Evolutionary conservation across 2,329 filamentous ascomycete species (phyloP).

Genomic region (Fusarium sp.): DNA sequence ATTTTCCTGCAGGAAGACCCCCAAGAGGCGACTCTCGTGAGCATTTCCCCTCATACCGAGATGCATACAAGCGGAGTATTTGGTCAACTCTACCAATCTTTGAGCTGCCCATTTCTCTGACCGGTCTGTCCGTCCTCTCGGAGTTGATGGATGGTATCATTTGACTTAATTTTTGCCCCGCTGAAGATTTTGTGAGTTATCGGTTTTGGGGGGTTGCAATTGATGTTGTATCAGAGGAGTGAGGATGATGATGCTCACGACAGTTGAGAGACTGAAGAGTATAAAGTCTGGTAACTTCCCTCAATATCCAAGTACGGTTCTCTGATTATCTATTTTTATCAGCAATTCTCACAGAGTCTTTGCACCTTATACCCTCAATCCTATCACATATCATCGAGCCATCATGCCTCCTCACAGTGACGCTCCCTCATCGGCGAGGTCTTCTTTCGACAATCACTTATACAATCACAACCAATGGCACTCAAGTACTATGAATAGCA

Average conservation of each 20-base stretch:
- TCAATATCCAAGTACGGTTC: too few relatives aligned
- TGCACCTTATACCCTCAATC: neutral
- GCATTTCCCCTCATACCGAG: slow-evolving; percentile 20
- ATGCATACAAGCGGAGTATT: slow-evolving; percentile 37
- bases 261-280: neutral
- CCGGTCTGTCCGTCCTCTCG: slow-evolving; percentile 23
- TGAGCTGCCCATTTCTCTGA: slow-evolving; percentile 25
- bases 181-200: slow-evolving; percentile 12
- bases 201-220: slow-evolving; percentile 4
- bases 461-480: slow-evolving; percentile 51
- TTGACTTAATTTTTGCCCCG: slow-evolving; percentile 28
- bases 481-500: slow-evolving; percentile 28
- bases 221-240: slow-evolving; percentile 3
- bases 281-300: slow-evolving; percentile 8
- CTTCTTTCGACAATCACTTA: slow-evolving; percentile 23
- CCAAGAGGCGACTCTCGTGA: slow-evolving; percentile 32
- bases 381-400: neutral
- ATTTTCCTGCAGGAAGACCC: slow-evolving; percentile 35
- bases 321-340: neutral
- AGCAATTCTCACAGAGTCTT: neutral
- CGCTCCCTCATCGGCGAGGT: slow-evolving; percentile 37
- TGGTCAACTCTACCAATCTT: slow-evolving; percentile 37
- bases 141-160: slow-evolving; percentile 25
- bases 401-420: slow-evolving; percentile 43
- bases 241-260: neutral